Conservation (phyloP, 495 filamentous ascomycete species). For the Elasticomyces elasticus region DNA sequence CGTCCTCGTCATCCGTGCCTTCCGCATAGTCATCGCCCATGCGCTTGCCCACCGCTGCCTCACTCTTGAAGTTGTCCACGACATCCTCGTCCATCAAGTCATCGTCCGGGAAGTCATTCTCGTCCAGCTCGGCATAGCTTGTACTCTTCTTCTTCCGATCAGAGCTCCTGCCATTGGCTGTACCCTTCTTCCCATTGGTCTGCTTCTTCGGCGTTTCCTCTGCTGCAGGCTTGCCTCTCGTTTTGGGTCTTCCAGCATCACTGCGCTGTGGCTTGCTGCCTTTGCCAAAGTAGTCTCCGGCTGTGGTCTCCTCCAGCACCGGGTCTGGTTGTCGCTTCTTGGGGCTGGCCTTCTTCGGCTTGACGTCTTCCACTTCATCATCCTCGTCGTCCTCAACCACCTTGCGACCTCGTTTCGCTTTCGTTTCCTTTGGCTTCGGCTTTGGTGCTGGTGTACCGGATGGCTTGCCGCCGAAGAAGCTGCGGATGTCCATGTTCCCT, state of each 20-base stretch:
- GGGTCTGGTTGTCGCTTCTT: conserved; percentile 27
- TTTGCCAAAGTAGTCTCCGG: conserved; percentile 31
- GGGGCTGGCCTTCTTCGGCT: conserved; percentile 24
- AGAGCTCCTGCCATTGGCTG: conserved; percentile 11
- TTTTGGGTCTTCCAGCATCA: conserved; percentile 23
- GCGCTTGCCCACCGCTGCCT: conserved; percentile 27
- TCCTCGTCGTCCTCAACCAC: conserved; percentile 31
- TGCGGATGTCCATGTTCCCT: conserved; percentile 33
- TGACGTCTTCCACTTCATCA: conserved; percentile 22
- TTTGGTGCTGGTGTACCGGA: conserved; percentile 6
- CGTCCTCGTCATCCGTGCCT: conserved; percentile 18
- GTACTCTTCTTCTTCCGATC: conserved; percentile 16
- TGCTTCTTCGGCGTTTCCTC: conserved; percentile 26
- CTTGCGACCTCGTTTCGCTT: conserved; percentile 22
- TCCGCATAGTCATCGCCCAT: conserved; percentile 30
- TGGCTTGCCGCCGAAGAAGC: conserved; percentile 34
- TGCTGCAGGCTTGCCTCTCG: conserved; percentile 12
- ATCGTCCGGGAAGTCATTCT: conserved; percentile 32
- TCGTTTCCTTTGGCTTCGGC: conserved; percentile 20
- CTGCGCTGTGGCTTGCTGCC: conserved; percentile 33
- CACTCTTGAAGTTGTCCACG: conserved; percentile 22
- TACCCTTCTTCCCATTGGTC: conserved; percentile 21
- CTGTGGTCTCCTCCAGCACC: conserved; percentile 27
- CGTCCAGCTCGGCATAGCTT: conserved; percentile 27
- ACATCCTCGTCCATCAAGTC: conserved; percentile 18